phyloP scores from a whole-genome alignment of 2,329 filamentous ascomycete species.

The Beauveria caledonica region DNA sequence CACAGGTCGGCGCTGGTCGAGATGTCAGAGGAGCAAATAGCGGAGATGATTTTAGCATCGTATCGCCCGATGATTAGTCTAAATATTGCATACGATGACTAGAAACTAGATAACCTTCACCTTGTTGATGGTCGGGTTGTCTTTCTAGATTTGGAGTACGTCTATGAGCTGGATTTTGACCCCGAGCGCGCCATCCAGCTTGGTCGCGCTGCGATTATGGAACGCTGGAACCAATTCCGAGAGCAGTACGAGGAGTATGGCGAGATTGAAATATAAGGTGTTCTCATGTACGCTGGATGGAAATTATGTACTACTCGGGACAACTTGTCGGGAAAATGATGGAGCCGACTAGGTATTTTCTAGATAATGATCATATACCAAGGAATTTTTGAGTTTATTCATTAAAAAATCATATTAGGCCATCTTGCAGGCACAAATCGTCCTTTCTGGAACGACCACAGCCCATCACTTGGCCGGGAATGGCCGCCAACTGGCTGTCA shows the following conservation, averaged over 20 bases:
- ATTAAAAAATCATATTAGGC: no score
- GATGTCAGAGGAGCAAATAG: slow-evolving; percentile 1
- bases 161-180: not conserved
- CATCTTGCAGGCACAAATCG: no score
- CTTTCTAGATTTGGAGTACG: slow-evolving; percentile 10
- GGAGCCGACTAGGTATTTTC: no score
- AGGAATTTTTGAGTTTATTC: no score
- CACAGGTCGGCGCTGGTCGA: not conserved
- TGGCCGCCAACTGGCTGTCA: no score
- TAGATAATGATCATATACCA: no score
- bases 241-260: not conserved
- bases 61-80: not conserved
- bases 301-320: no score
- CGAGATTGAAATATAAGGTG: not conserved
- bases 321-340: no score
- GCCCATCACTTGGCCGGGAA: no score
- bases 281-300: no score
- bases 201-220: not conserved
- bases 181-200: not conserved
- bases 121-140: slow-evolving; percentile 13
- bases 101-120: slow-evolving; percentile 13
- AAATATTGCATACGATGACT: slow-evolving; percentile 9
- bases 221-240: not conserved
- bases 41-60: not conserved
- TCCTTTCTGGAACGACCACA: no score